Conservation (phyloP, 2,329 filamentous ascomycete genomes). For the Escovopsis sp. region DNA sequence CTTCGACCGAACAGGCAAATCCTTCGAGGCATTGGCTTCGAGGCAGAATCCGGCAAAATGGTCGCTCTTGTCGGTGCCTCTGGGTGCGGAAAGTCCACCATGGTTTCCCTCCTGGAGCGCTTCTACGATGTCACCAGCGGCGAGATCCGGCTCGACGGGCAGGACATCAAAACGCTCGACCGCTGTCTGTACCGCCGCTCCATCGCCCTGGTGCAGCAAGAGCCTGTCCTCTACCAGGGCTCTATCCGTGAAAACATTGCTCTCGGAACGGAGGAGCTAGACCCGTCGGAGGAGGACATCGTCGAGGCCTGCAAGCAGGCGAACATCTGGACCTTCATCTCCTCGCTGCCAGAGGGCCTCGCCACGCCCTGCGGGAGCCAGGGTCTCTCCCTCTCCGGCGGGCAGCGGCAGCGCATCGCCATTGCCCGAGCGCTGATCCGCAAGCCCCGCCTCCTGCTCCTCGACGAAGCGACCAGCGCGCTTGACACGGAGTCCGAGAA, state of each 20-base stretch:
- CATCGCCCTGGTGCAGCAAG: conserved; percentile 27
- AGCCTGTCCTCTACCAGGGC: conserved; percentile 29
- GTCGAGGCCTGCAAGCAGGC: conserved; percentile 36
- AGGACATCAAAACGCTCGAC: conserved; percentile 16
- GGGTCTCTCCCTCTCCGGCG: conserved; percentile 55
- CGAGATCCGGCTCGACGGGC: conserved; percentile 13
- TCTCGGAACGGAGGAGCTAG: conserved; percentile 25
- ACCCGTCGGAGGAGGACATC: conserved; percentile 24
- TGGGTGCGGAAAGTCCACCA: conserved; percentile 46
- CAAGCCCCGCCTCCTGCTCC: conserved; percentile 48
- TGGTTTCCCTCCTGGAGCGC: conserved; percentile 35
- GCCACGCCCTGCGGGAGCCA: conserved; percentile 49
- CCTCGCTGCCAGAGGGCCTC: conserved; percentile 43
- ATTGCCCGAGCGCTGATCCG: conserved; percentile 59
- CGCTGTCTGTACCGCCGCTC: conserved; percentile 19
- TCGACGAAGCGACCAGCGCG: conserved; percentile 56
- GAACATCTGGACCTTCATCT: conserved; percentile 41
- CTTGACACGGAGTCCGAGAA: conserved; percentile 53
- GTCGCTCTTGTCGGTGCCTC: conserved; percentile 42
- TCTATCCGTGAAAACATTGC: conserved; percentile 42
- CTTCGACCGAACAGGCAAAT: conserved; percentile 20
- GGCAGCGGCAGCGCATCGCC: conserved; percentile 57
- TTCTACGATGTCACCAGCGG: conserved; percentile 25
- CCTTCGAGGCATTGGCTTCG: conserved; percentile 24
- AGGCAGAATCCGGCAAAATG: conserved; percentile 31